phyloP scores from a whole-genome alignment of 2,329 filamentous ascomycete genomes.

The Fusarium azukiicola region DNA sequence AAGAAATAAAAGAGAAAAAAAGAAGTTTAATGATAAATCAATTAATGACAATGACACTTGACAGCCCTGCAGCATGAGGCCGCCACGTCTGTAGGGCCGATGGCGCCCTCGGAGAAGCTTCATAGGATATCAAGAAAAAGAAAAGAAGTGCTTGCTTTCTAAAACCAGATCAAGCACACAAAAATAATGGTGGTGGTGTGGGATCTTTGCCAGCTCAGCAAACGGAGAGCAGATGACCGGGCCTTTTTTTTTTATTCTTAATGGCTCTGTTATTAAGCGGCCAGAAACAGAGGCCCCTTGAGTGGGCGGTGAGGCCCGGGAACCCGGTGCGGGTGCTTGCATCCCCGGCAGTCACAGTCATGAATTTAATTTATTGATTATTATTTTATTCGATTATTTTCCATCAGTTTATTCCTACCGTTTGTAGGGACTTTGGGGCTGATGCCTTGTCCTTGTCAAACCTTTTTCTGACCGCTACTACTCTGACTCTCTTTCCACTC shows the following conservation, averaged over 20 bases:
- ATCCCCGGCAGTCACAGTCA: constrained; percentile 27
- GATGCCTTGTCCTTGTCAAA: neutral
- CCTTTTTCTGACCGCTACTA: neutral
- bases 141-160: constrained; percentile 3
- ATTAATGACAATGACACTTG: constrained; percentile 37
- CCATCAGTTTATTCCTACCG: neutral
- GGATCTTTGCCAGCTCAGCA: constrained; percentile 62
- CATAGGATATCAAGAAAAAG: neutral
- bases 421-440: neutral
- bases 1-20: constrained; percentile 11
- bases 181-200: constrained; percentile 25
- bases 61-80: constrained; percentile 40
- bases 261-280: constrained; percentile 25
- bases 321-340: constrained; percentile 49
- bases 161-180: neutral
- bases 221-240: constrained; percentile 61
- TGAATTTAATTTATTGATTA: constrained; percentile 28
- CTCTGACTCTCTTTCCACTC: no score
- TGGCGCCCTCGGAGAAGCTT: constrained; percentile 18
- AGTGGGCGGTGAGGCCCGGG: constrained; percentile 52
- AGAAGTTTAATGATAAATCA: neutral
- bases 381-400: constrained; percentile 26
- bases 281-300: constrained; percentile 41
- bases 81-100: constrained; percentile 38
- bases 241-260: constrained; percentile 7